phyloP scores from a whole-genome alignment of 2,329 filamentous ascomycete genomes.

The Apiospora arundinis region DNA sequence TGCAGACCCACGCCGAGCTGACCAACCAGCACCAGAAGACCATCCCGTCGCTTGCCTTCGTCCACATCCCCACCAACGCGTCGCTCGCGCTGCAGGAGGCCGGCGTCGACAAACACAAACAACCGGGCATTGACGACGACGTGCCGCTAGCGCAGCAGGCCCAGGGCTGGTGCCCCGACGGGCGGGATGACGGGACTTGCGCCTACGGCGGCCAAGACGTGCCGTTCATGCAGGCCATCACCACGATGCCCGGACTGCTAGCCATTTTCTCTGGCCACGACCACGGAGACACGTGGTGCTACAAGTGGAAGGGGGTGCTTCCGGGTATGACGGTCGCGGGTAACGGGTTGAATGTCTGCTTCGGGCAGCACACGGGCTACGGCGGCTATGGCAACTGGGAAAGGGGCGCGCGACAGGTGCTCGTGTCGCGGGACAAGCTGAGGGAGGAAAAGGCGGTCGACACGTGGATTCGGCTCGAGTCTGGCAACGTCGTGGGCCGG shows the following conservation, averaged over 20 bases:
- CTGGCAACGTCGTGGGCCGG: conserved; percentile 55
- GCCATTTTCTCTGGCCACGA: conserved; percentile 71
- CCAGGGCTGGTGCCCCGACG: conserved; percentile 52
- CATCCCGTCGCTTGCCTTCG: conserved; percentile 55
- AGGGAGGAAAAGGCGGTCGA: conserved; percentile 48
- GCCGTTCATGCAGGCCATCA: conserved; percentile 68
- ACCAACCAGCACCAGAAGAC: conserved; percentile 38
- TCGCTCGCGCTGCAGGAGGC: conserved; percentile 47
- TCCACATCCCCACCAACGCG: conserved; percentile 55
- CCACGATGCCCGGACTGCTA: conserved; percentile 59
- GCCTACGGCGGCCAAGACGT: conserved; percentile 58
- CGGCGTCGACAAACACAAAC: conserved; percentile 43
- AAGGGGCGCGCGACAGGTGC: conserved; percentile 64
- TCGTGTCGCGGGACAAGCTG: conserved; percentile 51
- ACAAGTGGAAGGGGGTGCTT: conserved; percentile 48
- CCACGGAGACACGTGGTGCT: conserved; percentile 67
- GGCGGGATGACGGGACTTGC: conserved; percentile 45
- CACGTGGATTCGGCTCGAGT: conserved; percentile 68
- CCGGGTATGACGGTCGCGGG: conserved; percentile 38
- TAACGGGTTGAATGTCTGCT: conserved; percentile 55
- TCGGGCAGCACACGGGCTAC: conserved; percentile 72
- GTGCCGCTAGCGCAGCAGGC: conserved; percentile 48
- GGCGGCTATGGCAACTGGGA: conserved; percentile 72
- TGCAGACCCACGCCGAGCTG: conserved; percentile 40
- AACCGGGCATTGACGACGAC: conserved; percentile 56